phyloP scores from a whole-genome alignment of 1,284 basidiomycete genomes.

The Wolfiporia cocos region DNA sequence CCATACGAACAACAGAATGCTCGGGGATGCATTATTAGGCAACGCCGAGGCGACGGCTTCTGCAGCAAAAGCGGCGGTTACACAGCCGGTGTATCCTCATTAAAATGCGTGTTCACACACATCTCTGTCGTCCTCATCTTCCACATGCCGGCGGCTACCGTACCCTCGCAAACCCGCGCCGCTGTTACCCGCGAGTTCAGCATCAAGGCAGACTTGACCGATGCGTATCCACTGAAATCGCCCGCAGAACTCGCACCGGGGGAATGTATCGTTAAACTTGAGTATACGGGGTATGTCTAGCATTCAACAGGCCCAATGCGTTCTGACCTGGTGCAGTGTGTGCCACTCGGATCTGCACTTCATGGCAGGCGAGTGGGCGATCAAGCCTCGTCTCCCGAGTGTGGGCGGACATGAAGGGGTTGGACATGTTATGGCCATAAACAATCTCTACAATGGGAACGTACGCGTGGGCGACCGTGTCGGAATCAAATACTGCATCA shows the following conservation, averaged over 20 bases:
- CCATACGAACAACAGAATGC: too few relatives aligned
- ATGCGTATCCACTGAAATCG: conserved; percentile 51
- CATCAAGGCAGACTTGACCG: conserved; percentile 34
- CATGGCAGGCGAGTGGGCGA: conserved; percentile 63
- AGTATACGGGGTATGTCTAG: conserved; percentile 46
- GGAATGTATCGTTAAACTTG: conserved; percentile 75
- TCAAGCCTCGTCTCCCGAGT: conserved; percentile 58
- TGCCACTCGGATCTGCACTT: conserved; percentile 80
- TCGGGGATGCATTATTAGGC: too few relatives aligned
- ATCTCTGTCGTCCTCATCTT: too few relatives aligned
- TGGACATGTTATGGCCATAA: conserved; percentile 72
- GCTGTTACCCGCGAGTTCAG: conserved; percentile 45
- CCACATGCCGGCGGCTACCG: conserved; percentile 21
- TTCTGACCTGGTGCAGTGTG: conserved; percentile 17
- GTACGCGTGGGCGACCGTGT: conserved; percentile 74
- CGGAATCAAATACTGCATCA: conserved; percentile 71
- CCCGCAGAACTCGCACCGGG: conserved; percentile 64
- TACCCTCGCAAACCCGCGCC: conserved; percentile 56
- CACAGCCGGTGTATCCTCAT: too few relatives aligned
- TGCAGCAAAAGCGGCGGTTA: too few relatives aligned
- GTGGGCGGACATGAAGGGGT: conserved; percentile 84
- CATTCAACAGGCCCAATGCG: neutral
- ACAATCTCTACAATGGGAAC: conserved; percentile 51
- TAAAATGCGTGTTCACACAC: too few relatives aligned
- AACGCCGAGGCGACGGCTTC: too few relatives aligned